These are phyloP conservation scores for Dioscorea cayenensis DNA, from an alignment of 116 monocot genomes.

Conservation along the genomic window DNA sequence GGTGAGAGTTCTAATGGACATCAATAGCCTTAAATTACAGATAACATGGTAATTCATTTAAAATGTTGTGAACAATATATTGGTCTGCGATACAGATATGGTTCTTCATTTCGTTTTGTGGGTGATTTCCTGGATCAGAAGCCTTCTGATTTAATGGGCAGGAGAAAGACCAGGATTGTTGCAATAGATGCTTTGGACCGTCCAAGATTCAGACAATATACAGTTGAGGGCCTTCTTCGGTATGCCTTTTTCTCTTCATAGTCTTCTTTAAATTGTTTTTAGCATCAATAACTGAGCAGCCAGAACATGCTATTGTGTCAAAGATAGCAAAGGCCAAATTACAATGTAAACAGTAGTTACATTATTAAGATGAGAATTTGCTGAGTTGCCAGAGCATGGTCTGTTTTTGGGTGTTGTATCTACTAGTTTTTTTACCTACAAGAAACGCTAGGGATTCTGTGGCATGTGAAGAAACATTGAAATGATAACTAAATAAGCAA, in stretches of 20 bases:
- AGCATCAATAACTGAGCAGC: too few species aligned
- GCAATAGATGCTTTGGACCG: conserved; percentile 79
- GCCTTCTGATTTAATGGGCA: conserved; percentile 49
- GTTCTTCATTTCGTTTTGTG: conserved; percentile 66
- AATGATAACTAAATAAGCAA: too few species aligned
- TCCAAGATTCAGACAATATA: conserved; percentile 66
- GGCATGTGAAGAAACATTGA: too few species aligned
- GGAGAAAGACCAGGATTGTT: conserved; percentile 63
- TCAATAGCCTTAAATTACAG: neutral
- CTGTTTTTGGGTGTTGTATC: too few species aligned
- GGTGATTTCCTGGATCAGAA: conserved; percentile 67
- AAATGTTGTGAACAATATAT: neutral
- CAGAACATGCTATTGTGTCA: too few species aligned
- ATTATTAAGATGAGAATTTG: too few species aligned
- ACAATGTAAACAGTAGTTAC: too few species aligned
- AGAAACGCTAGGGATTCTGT: too few species aligned
- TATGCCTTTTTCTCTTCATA: conserved; percentile 7
- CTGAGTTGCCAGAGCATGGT: too few species aligned
- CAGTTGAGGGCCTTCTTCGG: conserved; percentile 57
- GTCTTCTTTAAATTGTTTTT: neutral
- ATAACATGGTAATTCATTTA: neutral
- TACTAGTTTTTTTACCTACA: too few species aligned
- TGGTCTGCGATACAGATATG: conserved; percentile 51
- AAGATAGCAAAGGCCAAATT: too few species aligned
- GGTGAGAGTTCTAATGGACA: conserved; percentile 27